These are phyloP conservation scores for Neonectria punicea DNA, from an alignment of 2,329 filamentous ascomycete genomes.

Conservation along the genomic window DNA sequence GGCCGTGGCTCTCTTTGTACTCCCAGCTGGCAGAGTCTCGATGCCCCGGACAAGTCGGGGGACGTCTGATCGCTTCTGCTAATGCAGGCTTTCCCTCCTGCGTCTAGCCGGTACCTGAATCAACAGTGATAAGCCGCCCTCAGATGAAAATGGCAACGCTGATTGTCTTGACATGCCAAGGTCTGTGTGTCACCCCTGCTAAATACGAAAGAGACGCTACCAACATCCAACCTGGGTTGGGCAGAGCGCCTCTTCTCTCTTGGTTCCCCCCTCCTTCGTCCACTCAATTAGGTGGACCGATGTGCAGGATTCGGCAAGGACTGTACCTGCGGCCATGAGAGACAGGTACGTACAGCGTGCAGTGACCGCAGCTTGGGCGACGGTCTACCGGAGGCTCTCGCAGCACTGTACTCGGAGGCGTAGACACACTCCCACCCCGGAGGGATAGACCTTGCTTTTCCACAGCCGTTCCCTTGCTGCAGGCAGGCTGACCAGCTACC, in stretches of 20 bases:
- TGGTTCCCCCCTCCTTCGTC: constrained; percentile 26
- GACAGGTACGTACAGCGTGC: constrained; percentile 30
- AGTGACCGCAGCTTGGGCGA: constrained; percentile 14
- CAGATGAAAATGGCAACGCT: constrained; percentile 42
- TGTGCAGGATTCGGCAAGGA: constrained; percentile 45
- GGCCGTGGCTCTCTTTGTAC: constrained; percentile 46
- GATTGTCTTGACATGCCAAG: constrained; percentile 48
- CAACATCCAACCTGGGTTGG: constrained; percentile 42
- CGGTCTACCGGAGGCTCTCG: constrained; percentile 25
- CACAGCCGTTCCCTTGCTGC: constrained; percentile 27
- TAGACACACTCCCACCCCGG: constrained; percentile 27
- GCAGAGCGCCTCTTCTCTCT: constrained; percentile 27
- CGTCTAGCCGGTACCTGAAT: constrained; percentile 45
- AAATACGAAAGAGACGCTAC: constrained; percentile 37
- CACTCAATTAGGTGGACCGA: constrained; percentile 40
- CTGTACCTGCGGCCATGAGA: constrained; percentile 45
- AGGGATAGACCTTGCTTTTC: constrained; percentile 34
- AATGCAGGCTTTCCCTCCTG: constrained; percentile 45
- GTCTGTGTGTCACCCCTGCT: constrained; percentile 49
- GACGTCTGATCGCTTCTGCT: constrained; percentile 36
- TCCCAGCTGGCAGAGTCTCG: constrained; percentile 35
- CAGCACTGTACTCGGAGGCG: constrained; percentile 25
- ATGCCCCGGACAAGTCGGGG: constrained; percentile 38
- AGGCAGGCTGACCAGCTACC: constrained; percentile 27
- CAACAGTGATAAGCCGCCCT: constrained; percentile 40